phyloP scores from a whole-genome alignment of 768 basidiomycete genomes.

The Ramaria sp. region DNA sequence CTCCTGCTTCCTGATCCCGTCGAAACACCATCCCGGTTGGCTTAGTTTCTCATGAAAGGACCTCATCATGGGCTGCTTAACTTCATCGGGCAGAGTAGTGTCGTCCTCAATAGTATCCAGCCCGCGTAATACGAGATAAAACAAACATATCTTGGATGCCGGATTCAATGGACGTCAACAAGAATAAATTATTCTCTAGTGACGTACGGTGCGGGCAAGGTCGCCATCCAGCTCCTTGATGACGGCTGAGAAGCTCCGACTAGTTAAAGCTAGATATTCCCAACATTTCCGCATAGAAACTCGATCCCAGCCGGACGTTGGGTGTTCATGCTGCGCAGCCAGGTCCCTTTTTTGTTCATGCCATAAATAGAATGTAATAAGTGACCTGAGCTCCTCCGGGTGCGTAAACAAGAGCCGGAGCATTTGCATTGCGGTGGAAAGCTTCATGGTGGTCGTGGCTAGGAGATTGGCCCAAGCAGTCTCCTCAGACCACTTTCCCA shows the following conservation, averaged over 20 bases:
- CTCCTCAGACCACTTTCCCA: not conserved
- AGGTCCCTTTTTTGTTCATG: constrained; percentile 79
- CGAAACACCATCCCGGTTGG: constrained; percentile 79
- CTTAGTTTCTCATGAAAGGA: constrained; percentile 72
- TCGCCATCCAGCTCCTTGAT: constrained; percentile 96
- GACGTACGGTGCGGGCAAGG: constrained; percentile 78
- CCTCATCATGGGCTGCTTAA: constrained; percentile 81
- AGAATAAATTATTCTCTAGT: not conserved
- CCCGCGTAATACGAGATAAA: constrained; percentile 88
- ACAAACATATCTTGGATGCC: constrained; percentile 67
- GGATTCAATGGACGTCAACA: not conserved
- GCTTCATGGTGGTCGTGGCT: constrained; percentile 27
- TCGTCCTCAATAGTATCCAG: constrained; percentile 99
- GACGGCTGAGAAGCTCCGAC: constrained; percentile 83
- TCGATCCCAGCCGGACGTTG: constrained; percentile 81
- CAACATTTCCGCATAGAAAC: constrained; percentile 82
- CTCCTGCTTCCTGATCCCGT: constrained; percentile 73
- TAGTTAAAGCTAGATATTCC: constrained; percentile 81
- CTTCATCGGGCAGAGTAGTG: constrained; percentile 82
- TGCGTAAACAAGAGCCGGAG: constrained; percentile 63
- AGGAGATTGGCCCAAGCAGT: not conserved
- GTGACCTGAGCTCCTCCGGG: constrained; percentile 72
- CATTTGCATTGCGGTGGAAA: constrained; percentile 39
- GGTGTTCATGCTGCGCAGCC: constrained; percentile 58
- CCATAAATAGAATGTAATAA: constrained; percentile 77